Evolutionary conservation across 345 rosid species (phyloP).

Genomic region (Iberis pinnata): DNA sequence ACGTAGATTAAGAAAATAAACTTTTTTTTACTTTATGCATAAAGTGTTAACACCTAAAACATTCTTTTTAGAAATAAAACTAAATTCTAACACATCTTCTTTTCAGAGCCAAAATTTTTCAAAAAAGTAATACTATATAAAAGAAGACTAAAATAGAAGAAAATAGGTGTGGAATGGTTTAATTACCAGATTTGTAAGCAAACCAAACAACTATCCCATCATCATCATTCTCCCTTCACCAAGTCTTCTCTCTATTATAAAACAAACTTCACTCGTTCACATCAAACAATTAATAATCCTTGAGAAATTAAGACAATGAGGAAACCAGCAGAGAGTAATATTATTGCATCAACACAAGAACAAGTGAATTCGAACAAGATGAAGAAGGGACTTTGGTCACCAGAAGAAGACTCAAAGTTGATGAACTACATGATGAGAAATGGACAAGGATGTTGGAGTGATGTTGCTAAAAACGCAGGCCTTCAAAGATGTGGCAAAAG

Average conservation of each 20-base stretch:
- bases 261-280: slow-evolving; percentile 31
- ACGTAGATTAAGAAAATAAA: too few species aligned
- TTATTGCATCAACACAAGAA: too few species aligned
- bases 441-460: slow-evolving; percentile 87
- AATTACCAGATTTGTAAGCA: slow-evolving; percentile 91
- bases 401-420: slow-evolving; percentile 75
- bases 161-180: slow-evolving; percentile 22
- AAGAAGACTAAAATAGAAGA: slow-evolving; percentile 22
- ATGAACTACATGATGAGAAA: slow-evolving; percentile 57
- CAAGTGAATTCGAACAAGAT: too few species aligned
- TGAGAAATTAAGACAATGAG: slow-evolving; percentile 55
- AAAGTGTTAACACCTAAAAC: too few species aligned
- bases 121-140: neutral
- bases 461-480: slow-evolving; percentile 68
- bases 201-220: slow-evolving; percentile 70
- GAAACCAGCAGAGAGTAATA: too few species aligned
- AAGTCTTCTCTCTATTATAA: slow-evolving; percentile 47
- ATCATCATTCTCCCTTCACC: slow-evolving; percentile 59
- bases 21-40: too few species aligned
- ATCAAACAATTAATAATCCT: slow-evolving; percentile 31
- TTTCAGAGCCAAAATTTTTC: too few species aligned
- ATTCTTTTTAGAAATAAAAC: too few species aligned
- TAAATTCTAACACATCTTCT: too few species aligned
- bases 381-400: slow-evolving; percentile 78
- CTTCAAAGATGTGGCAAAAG: slow-evolving; percentile 70